Evolutionary conservation across 257 asterid species (phyloP).

Genomic region (Rauvolfia tetraphylla): DNA sequence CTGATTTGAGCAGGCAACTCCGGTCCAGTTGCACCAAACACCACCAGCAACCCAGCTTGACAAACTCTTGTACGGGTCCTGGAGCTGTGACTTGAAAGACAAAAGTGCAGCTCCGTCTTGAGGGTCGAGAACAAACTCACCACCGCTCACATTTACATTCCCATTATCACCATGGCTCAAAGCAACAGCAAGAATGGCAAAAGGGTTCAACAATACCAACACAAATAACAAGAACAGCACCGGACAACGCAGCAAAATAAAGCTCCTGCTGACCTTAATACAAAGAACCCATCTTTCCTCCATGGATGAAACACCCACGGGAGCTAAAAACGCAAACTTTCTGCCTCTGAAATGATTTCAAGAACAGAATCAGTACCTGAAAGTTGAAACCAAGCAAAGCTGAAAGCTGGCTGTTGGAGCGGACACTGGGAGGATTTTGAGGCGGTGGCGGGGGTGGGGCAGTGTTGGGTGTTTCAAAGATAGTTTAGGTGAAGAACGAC

Average conservation of each 20-base stretch:
- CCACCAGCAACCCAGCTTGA: slow-evolving; percentile 46
- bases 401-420: neutral
- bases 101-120: slow-evolving; percentile 55
- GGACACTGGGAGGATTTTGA: neutral
- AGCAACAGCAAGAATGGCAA: slow-evolving; percentile 24
- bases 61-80: slow-evolving; percentile 43
- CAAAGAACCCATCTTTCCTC: slow-evolving; percentile 28
- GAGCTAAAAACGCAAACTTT: neutral
- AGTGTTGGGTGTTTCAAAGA: slow-evolving; percentile 15
- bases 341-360: neutral
- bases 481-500: slow-evolving; percentile 30
- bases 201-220: slow-evolving; percentile 20
- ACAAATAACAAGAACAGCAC: slow-evolving; percentile 16
- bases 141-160: slow-evolving; percentile 7
- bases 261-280: slow-evolving; percentile 10
- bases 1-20: slow-evolving; percentile 51
- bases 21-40: slow-evolving; percentile 36
- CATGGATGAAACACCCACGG: slow-evolving; percentile 17
- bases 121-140: slow-evolving; percentile 18
- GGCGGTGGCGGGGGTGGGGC: neutral
- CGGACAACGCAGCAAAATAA: slow-evolving; percentile 13
- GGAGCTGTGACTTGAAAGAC: slow-evolving; percentile 55
- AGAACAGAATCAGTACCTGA: neutral
- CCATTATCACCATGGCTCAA: slow-evolving; percentile 7
- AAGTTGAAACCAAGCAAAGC: neutral